These are phyloP conservation scores for Aspergillus ustus DNA, from an alignment of 2,329 filamentous ascomycete genomes.

Conservation along the genomic window DNA sequence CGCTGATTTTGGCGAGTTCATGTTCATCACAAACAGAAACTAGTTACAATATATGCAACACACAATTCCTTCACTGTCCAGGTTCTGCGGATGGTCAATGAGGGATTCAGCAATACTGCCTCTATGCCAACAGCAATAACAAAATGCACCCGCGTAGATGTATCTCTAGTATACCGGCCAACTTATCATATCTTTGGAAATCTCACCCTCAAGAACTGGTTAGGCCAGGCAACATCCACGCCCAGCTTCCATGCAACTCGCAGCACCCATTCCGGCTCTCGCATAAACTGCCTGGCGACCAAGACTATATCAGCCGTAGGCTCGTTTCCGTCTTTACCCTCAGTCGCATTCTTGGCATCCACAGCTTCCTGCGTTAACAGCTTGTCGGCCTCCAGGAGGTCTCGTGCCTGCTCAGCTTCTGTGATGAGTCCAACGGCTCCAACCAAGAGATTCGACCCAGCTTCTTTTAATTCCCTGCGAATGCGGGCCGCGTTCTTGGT, in stretches of 20 bases:
- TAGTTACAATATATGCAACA: too few species aligned
- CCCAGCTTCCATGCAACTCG: neutral
- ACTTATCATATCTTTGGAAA: neutral
- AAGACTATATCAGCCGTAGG: neutral
- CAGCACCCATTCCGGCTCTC: conserved; percentile 4
- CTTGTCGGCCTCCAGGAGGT: neutral
- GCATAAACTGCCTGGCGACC: neutral
- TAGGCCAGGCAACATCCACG: neutral
- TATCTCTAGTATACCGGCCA: too few species aligned
- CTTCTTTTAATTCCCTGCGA: neutral
- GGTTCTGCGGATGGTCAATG: too few species aligned
- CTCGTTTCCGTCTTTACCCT: neutral
- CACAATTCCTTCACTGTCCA: too few species aligned
- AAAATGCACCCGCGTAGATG: too few species aligned
- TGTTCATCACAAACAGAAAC: too few species aligned
- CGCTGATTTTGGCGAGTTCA: too few species aligned
- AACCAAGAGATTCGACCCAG: neutral
- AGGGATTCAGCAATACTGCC: too few species aligned
- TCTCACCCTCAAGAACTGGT: neutral
- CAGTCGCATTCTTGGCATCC: neutral
- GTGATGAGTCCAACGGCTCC: conserved; percentile 1
- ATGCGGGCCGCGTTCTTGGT: neutral
- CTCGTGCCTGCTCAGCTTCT: neutral
- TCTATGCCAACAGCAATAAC: too few species aligned
- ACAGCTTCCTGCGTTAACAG: neutral